Percentiles rank a stretch among this genome's conserved stretches.
phyloP scores from a whole-genome alignment of 2,329 filamentous ascomycete species.

The Exophiala dermatitidis region DNA sequence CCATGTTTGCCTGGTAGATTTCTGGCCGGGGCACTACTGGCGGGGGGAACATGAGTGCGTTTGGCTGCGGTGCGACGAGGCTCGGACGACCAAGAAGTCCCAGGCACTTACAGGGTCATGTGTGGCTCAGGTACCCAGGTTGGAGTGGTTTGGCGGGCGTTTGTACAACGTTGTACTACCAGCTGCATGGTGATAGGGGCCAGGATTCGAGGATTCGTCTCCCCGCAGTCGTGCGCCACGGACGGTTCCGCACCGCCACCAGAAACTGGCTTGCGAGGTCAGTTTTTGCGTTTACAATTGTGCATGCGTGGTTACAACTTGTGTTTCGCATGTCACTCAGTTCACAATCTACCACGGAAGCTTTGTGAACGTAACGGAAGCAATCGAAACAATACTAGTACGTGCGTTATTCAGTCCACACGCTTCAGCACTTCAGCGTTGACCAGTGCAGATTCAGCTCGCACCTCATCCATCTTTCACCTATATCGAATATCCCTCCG shows the following conservation, averaged over 20 bases:
- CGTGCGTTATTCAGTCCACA: too few species aligned
- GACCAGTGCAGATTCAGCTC: too few species aligned
- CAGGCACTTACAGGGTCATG: not conserved
- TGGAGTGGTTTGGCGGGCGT: not conserved
- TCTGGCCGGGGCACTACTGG: not conserved
- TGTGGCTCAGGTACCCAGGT: conserved; percentile 11
- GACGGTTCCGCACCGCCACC: not conserved
- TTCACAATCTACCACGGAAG: too few species aligned
- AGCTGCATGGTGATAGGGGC: not conserved
- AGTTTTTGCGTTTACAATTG: not conserved
- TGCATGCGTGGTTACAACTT: not conserved
- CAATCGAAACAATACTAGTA: too few species aligned
- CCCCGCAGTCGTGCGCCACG: conserved; percentile 1
- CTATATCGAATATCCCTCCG: too few species aligned
- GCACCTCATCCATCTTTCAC: too few species aligned
- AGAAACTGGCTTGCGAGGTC: not conserved
- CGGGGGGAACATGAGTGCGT: too few species aligned
- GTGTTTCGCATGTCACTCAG: too few species aligned
- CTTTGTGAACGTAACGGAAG: too few species aligned
- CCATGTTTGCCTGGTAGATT: not conserved
- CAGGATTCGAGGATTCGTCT: not conserved
- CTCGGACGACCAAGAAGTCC: not conserved
- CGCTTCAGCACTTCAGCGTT: too few species aligned
- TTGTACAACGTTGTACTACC: not conserved
- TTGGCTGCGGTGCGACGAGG: too few species aligned